phyloP scores from a whole-genome alignment of 495 filamentous ascomycete genomes.

The Hypoxylon crocopeplum region DNA sequence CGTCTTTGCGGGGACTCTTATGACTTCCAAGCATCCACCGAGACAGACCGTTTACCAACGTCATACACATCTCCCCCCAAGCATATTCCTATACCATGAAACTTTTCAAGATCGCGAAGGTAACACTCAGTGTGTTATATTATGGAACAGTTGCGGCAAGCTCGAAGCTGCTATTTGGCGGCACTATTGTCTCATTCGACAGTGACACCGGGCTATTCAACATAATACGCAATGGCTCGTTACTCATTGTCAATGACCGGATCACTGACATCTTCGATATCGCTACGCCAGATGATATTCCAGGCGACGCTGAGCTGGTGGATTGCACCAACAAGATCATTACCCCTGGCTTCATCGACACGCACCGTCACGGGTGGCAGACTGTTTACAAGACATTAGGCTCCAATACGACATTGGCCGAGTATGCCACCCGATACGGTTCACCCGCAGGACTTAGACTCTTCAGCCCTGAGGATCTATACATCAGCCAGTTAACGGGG shows the following conservation, averaged over 20 bases:
- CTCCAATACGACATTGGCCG: slow-evolving; percentile 43
- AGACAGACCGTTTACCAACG: no score
- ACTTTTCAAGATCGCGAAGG: no score
- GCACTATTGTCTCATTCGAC: slow-evolving; percentile 4
- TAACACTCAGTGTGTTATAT: no score
- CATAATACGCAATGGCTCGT: slow-evolving; percentile 1
- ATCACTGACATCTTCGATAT: neutral
- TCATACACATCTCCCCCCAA: no score
- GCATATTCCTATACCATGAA: no score
- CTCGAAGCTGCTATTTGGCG: slow-evolving; percentile 12
- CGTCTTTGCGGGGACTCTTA: no score
- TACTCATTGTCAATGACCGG: neutral
- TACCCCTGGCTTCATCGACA: slow-evolving; percentile 60
- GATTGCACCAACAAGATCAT: slow-evolving; percentile 56
- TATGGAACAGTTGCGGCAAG: no score
- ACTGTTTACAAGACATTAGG: slow-evolving; percentile 50
- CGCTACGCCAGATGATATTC: slow-evolving; percentile 15
- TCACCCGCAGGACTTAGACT: neutral
- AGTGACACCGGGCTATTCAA: neutral
- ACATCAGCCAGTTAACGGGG: slow-evolving; percentile 50
- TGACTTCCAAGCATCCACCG: no score
- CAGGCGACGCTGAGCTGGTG: slow-evolving; percentile 42
- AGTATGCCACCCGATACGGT: slow-evolving; percentile 40
- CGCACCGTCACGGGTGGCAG: slow-evolving; percentile 62
- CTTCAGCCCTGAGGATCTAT: slow-evolving; percentile 46